A percentile compares a stretch with the other conserved stretches of the same genome.
Evolutionary conservation across 2,329 filamentous ascomycete species (phyloP).

Genomic region (Thermothelomyces thermophilus): DNA sequence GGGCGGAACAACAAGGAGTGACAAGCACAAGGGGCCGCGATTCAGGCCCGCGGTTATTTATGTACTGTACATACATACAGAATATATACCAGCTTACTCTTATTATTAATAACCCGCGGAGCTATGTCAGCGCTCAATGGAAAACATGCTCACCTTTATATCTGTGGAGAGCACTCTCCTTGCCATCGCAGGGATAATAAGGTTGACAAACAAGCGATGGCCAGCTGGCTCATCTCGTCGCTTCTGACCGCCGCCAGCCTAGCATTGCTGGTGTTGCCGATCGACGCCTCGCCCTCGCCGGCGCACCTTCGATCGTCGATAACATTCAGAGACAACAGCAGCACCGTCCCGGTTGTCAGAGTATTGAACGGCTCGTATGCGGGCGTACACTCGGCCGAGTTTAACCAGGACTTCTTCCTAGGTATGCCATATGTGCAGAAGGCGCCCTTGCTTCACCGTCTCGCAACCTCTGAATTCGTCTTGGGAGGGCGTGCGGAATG

Average conservation of each 20-base stretch:
- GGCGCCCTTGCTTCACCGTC: conserved; percentile 1
- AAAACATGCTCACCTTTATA: no score
- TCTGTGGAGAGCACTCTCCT: no score
- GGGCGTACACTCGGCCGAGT: conserved; percentile 29
- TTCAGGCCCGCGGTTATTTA: no score
- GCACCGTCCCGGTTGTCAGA: background rate
- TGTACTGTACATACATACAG: no score
- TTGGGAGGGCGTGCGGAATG: conserved; percentile 5
- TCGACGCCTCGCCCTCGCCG: background rate
- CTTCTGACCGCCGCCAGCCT: conserved; percentile 2
- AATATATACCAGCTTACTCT: no score
- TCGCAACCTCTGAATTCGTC: conserved; percentile 12
- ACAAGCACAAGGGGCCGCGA: no score
- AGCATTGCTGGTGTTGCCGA: background rate
- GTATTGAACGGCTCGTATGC: conserved; percentile 33
- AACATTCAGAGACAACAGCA: background rate
- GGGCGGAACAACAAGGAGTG: no score
- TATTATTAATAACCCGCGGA: no score
- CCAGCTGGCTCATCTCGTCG: background rate
- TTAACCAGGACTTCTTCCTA: conserved; percentile 46
- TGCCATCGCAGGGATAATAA: no score
- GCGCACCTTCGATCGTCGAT: background rate
- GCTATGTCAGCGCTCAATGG: no score
- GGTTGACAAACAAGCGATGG: background rate
- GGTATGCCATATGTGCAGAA: conserved; percentile 50